A percentile compares a stretch with the other conserved stretches of the same genome.
These are phyloP conservation scores for Mycena metata DNA, from an alignment of 768 basidiomycete species.

Conservation along the genomic window DNA sequence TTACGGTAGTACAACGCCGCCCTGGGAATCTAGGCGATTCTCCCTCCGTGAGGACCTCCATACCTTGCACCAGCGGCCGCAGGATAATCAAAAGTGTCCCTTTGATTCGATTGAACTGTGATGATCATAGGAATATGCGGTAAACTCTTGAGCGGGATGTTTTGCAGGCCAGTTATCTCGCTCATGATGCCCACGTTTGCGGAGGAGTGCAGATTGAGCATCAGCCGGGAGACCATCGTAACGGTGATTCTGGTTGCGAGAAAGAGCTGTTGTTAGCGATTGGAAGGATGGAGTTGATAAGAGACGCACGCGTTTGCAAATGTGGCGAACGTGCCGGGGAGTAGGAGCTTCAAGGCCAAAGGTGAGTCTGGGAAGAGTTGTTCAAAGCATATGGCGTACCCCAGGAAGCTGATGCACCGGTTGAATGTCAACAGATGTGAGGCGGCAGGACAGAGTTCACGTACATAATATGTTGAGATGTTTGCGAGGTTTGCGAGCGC, in stretches of 20 bases:
- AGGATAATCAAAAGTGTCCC: no score
- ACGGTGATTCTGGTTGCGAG: slow-evolving; percentile 46
- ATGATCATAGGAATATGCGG: not conserved
- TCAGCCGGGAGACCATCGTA: slow-evolving; percentile 53
- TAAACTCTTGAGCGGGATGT: not conserved
- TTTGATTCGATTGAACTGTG: not conserved
- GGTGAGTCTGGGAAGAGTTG: not conserved
- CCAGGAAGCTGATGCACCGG: not conserved
- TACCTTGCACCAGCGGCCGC: not conserved
- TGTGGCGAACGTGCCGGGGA: slow-evolving; percentile 7
- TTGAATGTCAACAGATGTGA: not conserved
- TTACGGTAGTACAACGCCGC: no score
- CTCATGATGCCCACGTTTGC: slow-evolving; percentile 24
- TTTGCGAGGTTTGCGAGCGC: slow-evolving; percentile 19
- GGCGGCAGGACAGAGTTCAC: not conserved
- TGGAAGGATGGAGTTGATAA: no score
- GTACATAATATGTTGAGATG: slow-evolving; percentile 22
- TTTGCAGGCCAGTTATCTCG: not conserved
- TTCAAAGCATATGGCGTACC: not conserved
- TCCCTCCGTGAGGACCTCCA: no score
- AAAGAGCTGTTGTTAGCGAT: not conserved
- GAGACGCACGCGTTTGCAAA: slow-evolving; percentile 2
- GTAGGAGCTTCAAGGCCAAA: not conserved
- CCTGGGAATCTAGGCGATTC: no score
- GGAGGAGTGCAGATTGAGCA: slow-evolving; percentile 52